These are phyloP conservation scores for Usnea hakonensis DNA, from an alignment of 495 filamentous ascomycete species.

Conservation along the genomic window DNA sequence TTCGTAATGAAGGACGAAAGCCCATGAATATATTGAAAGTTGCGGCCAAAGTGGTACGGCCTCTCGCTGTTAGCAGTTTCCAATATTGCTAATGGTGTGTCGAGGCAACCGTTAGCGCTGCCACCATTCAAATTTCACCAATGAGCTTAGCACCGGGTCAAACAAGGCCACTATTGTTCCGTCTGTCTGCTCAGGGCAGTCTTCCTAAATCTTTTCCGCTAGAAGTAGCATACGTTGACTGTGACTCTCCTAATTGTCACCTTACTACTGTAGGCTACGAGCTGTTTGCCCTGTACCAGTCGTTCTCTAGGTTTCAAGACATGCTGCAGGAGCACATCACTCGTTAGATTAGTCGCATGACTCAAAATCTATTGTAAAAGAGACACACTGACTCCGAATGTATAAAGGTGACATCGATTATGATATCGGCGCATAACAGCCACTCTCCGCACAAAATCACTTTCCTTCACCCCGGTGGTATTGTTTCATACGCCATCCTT, in stretches of 20 bases:
- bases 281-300: no score
- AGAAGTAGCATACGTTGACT: conserved; percentile 7
- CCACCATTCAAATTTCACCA: conserved; percentile 21
- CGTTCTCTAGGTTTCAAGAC: no score
- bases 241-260: conserved; percentile 1
- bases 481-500: conserved; percentile 56
- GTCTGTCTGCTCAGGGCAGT: conserved; percentile 9
- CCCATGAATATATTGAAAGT: conserved; percentile 34
- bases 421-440: conserved; percentile 12
- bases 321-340: no score
- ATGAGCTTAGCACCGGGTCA: conserved; percentile 36
- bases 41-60: conserved; percentile 30
- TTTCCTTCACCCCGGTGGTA: conserved; percentile 46
- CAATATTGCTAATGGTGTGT: conserved; percentile 7
- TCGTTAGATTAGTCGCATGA: no score
- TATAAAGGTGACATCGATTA: neutral
- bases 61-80: conserved; percentile 6
- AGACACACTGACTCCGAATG: no score
- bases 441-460: conserved; percentile 45
- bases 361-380: no score
- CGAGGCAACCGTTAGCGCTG: conserved; percentile 17
- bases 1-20: conserved; percentile 39
- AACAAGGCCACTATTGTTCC: conserved; percentile 34
- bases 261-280: neutral
- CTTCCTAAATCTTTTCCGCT: neutral